Evolutionary conservation across 768 basidiomycete genomes (phyloP).

Genomic region (Hericium coralloides): DNA sequence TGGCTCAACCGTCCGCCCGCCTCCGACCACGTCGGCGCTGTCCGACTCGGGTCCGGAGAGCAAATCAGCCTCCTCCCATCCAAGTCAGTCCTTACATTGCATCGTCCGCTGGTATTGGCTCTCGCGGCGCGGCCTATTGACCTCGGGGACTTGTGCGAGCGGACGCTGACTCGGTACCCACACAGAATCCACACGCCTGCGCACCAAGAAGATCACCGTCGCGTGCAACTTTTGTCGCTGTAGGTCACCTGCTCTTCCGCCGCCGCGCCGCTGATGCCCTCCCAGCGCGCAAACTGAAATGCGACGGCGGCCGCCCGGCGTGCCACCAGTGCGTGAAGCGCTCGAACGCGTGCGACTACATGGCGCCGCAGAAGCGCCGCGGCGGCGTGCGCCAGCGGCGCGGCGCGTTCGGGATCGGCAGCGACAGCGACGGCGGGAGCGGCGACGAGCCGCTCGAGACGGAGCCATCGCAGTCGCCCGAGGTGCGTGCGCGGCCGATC

Average conservation of each 20-base stretch:
- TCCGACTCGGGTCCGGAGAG: slow-evolving; percentile 19
- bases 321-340: slow-evolving; percentile 79
- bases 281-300: slow-evolving; percentile 79
- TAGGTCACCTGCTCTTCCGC: slow-evolving; percentile 30
- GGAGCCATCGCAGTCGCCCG: slow-evolving; percentile 49
- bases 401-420: slow-evolving; percentile 19
- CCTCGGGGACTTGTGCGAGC: background rate
- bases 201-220: slow-evolving; percentile 81
- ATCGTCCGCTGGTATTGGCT: slow-evolving; percentile 2
- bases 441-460: slow-evolving; percentile 43
- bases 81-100: slow-evolving; percentile 26
- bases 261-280: slow-evolving; percentile 13
- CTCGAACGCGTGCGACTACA: slow-evolving; percentile 71
- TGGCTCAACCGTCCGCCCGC: slow-evolving; percentile 18
- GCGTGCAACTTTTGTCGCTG: slow-evolving; percentile 90
- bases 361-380: slow-evolving; percentile 66
- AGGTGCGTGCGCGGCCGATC: slow-evolving; percentile 20
- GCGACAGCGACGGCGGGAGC: slow-evolving; percentile 45
- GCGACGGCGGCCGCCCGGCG: slow-evolving; percentile 77
- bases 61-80: slow-evolving; percentile 17
- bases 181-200: slow-evolving; percentile 51
- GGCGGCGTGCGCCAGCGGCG: slow-evolving; percentile 40
- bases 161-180: background rate
- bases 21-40: slow-evolving; percentile 7
- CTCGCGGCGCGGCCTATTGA: background rate